A percentile compares a stretch with the other conserved stretches of the same genome.
phyloP scores from a whole-genome alignment of 306 rosid genomes.

The Macrotyloma uniflorum region DNA sequence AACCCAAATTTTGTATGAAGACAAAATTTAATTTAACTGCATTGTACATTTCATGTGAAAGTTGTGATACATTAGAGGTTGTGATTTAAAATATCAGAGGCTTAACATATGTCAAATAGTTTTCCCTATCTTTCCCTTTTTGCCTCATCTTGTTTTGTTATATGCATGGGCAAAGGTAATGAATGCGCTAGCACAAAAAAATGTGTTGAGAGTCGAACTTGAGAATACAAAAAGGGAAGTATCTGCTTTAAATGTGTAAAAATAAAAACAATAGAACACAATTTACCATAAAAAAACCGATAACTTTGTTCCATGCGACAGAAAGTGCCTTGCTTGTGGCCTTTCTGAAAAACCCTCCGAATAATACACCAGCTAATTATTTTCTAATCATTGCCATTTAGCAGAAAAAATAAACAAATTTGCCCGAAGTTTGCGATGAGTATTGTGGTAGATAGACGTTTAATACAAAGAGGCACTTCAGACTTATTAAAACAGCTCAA shows the following conservation, averaged over 20 bases:
- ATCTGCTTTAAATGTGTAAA: not conserved
- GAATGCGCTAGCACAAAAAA: not conserved
- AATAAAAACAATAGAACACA: not conserved
- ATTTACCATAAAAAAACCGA: not conserved
- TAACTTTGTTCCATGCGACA: not conserved
- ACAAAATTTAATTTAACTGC: conserved; percentile 77
- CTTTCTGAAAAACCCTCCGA: not conserved
- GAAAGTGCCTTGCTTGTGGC: not conserved
- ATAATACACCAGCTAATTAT: not conserved
- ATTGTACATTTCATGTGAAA: conserved; percentile 65
- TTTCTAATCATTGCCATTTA: not conserved
- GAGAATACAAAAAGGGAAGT: not conserved
- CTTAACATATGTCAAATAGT: not conserved
- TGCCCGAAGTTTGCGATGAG: too few relatives aligned
- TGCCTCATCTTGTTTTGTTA: conserved; percentile 18
- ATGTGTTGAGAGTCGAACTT: not conserved
- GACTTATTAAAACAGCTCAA: not conserved
- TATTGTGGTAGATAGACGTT: not conserved
- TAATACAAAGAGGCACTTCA: not conserved
- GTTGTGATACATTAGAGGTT: conserved; percentile 75
- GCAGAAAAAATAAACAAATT: too few relatives aligned
- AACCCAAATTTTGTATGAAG: conserved; percentile 68
- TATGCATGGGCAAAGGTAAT: not conserved
- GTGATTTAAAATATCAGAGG: conserved; percentile 31
- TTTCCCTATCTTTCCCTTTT: not conserved